Evolutionary conservation across 371 early-diverging fungal species (phyloP).

Genomic region (Mucor plumbeus): DNA sequence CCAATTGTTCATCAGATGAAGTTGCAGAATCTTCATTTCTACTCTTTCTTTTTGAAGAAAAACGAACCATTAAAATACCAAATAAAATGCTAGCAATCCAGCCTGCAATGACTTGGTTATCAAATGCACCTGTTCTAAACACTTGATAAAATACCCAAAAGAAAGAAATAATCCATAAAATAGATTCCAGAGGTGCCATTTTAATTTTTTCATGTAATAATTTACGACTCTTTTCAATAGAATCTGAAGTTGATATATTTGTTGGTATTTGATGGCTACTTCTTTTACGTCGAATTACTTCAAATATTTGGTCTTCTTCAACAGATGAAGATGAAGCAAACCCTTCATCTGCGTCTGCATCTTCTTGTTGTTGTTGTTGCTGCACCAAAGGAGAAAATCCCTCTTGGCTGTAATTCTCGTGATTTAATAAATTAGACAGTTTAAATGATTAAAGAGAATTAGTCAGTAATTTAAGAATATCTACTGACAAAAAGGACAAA

Average conservation of each 20-base stretch:
- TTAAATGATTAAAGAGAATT: neutral
- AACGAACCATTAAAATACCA: constrained; percentile 12
- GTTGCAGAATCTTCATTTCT: constrained; percentile 21
- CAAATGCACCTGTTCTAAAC: constrained; percentile 8
- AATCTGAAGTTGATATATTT: neutral
- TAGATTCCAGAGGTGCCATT: constrained; percentile 32
- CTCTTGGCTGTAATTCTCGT: neutral
- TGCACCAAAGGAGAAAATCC: constrained; percentile 1
- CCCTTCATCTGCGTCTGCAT: constrained; percentile 34
- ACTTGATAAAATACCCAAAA: constrained; percentile 34
- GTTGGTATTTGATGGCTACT: constrained; percentile 9
- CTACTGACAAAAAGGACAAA: neutral
- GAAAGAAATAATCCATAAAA: constrained; percentile 40
- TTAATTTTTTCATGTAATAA: constrained; percentile 11
- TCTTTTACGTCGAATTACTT: constrained; percentile 42
- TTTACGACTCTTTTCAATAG: constrained; percentile 9
- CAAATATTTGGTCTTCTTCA: constrained; percentile 43
- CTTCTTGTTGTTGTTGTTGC: constrained; percentile 6
- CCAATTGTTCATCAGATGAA: constrained; percentile 34
- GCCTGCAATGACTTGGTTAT: constrained; percentile 18
- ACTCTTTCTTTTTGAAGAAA: neutral
- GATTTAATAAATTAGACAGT: neutral
- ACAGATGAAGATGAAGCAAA: constrained; percentile 50
- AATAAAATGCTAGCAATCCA: constrained; percentile 24
- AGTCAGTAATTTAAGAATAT: neutral